A percentile compares a stretch with the other conserved stretches of the same genome.
These are phyloP conservation scores for Colletotrichum sojae DNA, from an alignment of 2,329 filamentous ascomycete species.

Conservation along the genomic window DNA sequence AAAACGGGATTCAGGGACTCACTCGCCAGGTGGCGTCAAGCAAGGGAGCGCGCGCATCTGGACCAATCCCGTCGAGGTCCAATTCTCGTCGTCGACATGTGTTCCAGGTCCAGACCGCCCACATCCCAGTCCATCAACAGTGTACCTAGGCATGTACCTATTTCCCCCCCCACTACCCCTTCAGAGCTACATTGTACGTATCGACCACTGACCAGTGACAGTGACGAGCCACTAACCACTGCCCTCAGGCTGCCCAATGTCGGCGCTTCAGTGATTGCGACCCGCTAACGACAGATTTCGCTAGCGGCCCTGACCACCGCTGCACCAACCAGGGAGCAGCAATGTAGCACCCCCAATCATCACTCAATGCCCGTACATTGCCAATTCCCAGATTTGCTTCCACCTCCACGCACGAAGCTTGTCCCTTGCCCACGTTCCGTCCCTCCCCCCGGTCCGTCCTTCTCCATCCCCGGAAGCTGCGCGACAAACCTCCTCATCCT, in stretches of 20 bases:
- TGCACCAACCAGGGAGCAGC: constrained; percentile 19
- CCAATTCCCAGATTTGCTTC: constrained; percentile 28
- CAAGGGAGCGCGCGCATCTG: constrained; percentile 3
- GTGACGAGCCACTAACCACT: too few species aligned
- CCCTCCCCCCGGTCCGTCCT: constrained; percentile 11
- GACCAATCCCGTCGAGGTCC: constrained; percentile 19
- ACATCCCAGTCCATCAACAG: constrained; percentile 26
- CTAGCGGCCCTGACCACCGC: constrained; percentile 19
- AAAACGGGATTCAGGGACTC: neutral
- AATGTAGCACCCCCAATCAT: too few species aligned
- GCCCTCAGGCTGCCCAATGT: constrained; percentile 11
- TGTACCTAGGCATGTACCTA: neutral
- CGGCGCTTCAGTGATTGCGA: constrained; percentile 23
- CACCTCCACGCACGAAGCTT: constrained; percentile 28
- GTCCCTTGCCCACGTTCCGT: constrained; percentile 31
- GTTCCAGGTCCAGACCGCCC: constrained; percentile 36
- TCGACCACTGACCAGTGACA: too few species aligned
- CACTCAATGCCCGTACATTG: constrained; percentile 10
- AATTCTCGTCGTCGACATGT: neutral
- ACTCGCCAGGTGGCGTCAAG: constrained; percentile 16
- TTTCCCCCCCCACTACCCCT: neutral
- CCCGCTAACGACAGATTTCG: constrained; percentile 31
- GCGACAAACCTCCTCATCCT: constrained; percentile 9
- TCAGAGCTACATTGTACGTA: too few species aligned
- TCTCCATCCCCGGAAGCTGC: constrained; percentile 21